Evolutionary conservation across 2,329 filamentous ascomycete species (phyloP).

Genomic region (Pseudopyricularia cyperi): DNA sequence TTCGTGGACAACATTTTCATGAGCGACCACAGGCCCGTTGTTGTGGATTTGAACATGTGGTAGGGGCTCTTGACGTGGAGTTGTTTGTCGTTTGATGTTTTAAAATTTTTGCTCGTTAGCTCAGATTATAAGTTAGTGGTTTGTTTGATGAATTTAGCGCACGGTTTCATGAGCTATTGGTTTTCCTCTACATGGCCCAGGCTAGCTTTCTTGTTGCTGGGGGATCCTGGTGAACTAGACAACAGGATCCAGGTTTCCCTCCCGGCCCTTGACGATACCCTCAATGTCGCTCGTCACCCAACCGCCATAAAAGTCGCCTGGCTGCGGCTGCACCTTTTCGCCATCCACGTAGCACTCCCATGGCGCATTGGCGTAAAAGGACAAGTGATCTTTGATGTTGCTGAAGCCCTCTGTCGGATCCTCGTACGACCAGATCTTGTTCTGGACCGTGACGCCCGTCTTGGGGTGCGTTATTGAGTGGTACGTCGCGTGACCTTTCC

Average conservation of each 20-base stretch:
- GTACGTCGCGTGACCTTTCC: conserved; percentile 48
- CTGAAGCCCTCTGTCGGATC: conserved; percentile 36
- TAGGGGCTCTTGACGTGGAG: background rate
- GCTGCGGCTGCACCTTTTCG: conserved; percentile 44
- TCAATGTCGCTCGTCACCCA: conserved; percentile 50
- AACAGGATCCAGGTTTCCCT: conserved; percentile 25
- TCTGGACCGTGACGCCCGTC: conserved; percentile 23
- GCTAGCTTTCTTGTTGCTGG: background rate
- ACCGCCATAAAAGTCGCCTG: conserved; percentile 50
- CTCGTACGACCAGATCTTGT: conserved; percentile 48
- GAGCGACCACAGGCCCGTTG: conserved; percentile 4
- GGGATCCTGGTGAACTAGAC: conserved; percentile 1
- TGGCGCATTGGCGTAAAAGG: conserved; percentile 42
- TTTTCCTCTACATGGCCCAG: background rate
- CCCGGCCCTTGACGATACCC: conserved; percentile 31
- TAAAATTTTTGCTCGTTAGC: background rate
- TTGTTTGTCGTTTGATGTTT: background rate
- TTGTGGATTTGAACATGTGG: conserved; percentile 3
- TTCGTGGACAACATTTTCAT: conserved; percentile 1
- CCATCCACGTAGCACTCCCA: conserved; percentile 52
- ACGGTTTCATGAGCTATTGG: no score
- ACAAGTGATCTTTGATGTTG: conserved; percentile 40
- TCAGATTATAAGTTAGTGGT: no score
- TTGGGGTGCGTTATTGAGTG: conserved; percentile 32
- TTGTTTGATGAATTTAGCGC: no score